A percentile compares a stretch with the other conserved stretches of the same genome.
Conservation (phyloP, 805 yeast genomes). For the Lachancea dasiensis region DNA sequence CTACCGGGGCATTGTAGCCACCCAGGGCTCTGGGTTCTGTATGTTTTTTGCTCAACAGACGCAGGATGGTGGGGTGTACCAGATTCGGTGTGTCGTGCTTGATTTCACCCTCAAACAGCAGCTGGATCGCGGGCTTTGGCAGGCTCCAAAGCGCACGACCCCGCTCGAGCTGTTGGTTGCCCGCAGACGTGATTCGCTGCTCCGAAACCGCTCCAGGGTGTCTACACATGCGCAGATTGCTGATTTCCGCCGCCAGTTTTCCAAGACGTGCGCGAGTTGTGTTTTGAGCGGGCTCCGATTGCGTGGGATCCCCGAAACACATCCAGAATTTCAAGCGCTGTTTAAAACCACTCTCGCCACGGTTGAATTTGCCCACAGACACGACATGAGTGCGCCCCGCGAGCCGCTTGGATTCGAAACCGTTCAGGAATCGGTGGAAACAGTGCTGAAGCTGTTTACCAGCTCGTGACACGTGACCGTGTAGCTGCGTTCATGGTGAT, state of each 20-base stretch:
- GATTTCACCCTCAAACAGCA: conserved; percentile 6
- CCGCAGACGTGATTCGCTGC: conserved; percentile 17
- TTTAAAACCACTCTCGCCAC: conserved; percentile 34
- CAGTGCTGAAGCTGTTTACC: conserved; percentile 31
- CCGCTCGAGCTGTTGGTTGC: conserved; percentile 11
- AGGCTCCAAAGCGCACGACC: neutral
- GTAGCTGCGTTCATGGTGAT: no score
- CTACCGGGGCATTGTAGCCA: conserved; percentile 21
- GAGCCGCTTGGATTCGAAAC: conserved; percentile 27
- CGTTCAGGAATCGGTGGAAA: conserved; percentile 34
- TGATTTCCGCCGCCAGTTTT: conserved; percentile 24
- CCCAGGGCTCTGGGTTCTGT: neutral
- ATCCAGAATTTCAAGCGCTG: conserved; percentile 31
- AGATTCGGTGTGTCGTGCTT: conserved; percentile 7
- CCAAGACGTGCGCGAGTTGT: conserved; percentile 31
- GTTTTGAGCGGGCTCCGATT: conserved; percentile 35
- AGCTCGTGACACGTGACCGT: conserved; percentile 16
- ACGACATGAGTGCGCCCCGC: conserved; percentile 14
- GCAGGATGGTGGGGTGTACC: neutral
- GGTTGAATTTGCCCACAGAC: conserved; percentile 35
- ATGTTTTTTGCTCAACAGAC: neutral
- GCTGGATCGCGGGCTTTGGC: conserved; percentile 7
- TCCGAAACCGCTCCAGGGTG: conserved; percentile 13
- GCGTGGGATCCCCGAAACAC: conserved; percentile 29
- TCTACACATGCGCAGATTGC: conserved; percentile 19